These are phyloP conservation scores for Penicillium polonicum DNA, from an alignment of 2,329 filamentous ascomycete species.

Conservation along the genomic window DNA sequence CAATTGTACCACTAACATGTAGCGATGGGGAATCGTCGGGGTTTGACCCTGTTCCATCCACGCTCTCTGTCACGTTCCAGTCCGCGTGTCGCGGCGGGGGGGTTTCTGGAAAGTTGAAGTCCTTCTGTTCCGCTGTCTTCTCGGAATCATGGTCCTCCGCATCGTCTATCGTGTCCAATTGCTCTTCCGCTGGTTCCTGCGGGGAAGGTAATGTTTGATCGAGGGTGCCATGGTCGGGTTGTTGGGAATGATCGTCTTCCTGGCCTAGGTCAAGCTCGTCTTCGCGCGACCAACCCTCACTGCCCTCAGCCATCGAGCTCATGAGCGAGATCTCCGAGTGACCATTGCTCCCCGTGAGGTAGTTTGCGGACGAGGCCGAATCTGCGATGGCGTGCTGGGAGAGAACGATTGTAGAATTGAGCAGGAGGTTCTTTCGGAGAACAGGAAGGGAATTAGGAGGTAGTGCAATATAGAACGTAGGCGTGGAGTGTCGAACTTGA, in stretches of 20 bases:
- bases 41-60: conserved; percentile 69
- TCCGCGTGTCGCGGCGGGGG: conserved; percentile 25
- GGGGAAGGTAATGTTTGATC: conserved; percentile 20
- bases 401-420: background rate
- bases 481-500: conserved; percentile 6
- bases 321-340: conserved; percentile 56
- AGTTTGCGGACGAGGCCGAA: conserved; percentile 8
- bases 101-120: conserved; percentile 22
- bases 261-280: conserved; percentile 50
- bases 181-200: conserved; percentile 23
- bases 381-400: conserved; percentile 7
- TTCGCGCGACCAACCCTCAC: conserved; percentile 60
- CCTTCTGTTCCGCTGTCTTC: conserved; percentile 17
- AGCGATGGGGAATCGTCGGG: conserved; percentile 83
- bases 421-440: background rate
- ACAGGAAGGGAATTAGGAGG: background rate
- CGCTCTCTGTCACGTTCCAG: conserved; percentile 38
- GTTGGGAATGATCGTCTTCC: conserved; percentile 37
- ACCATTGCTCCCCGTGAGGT: conserved; percentile 51
- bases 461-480: background rate
- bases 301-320: conserved; percentile 67
- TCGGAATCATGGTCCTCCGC: conserved; percentile 25
- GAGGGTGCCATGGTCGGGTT: conserved; percentile 30
- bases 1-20: conserved; percentile 58
- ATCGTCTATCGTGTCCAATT: conserved; percentile 28